Evolutionary conservation across 371 early-diverging fungal species (phyloP), one percentile per base, ranked within the genome.

Genomic region (Lichtheimia ornata): DNA sequence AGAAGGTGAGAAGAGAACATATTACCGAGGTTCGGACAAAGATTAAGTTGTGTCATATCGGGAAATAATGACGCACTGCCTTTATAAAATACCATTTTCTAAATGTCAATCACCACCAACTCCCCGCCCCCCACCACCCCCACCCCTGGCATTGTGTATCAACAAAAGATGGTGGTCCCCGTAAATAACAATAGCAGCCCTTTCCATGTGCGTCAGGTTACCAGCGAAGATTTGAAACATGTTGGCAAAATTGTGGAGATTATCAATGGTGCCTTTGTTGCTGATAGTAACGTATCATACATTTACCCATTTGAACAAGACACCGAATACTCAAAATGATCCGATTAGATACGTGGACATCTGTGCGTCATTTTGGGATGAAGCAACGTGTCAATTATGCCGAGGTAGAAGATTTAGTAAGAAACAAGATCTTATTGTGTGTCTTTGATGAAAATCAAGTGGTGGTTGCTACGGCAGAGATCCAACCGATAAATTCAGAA

Each of bases 401-500:
- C 22, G 70, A 68, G 1, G 79, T 75, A 55, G 61, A 63, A 17
- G 64, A 71, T 24, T 56, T 72, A 35, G 74, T 79, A 11, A 49
- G 44, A 24, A 66, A 72, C 13, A 65, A 74, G 27, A 60, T 66
- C 13, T 60, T 78, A 22, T 49, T 75, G 15, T 64, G 67, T 54
- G 61, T 49, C 17, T 61, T 61, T 30, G 61, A 61, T 61, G 35
- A 35, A 11, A 35, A 35, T 35, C 22, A 68, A 2, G 52, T 20
- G 9, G 64, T 80, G 0, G 71, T 80, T 9, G 81, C 72, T 5
- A 77, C 81, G 3, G 55, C 76, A 20, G 72, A 72, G 51, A 61
- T 79, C 7, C 73, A 77, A 59, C 61, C 62, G 13, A 41, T 42
- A 0, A 28, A 27, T 0, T 55, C 57, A 9, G 59, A 66, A 44